Evolutionary conservation across 192 early-diverging fungal species (phyloP).

Genomic region (Backusella westeae): DNA sequence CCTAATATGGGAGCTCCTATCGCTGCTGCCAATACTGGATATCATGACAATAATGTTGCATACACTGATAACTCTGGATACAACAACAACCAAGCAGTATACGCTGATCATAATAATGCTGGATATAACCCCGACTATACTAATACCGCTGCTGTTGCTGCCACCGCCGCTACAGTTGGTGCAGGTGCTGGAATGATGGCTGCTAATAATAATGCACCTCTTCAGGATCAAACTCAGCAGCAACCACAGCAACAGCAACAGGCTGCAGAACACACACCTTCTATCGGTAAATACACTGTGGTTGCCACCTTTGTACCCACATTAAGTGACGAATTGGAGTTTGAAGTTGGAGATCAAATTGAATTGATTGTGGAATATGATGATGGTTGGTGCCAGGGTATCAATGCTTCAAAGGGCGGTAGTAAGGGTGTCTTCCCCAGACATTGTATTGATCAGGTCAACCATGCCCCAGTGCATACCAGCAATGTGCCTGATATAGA

Average conservation of each 20-base stretch:
- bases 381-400: slow-evolving; percentile 59
- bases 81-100: background rate
- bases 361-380: slow-evolving; percentile 54
- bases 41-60: background rate
- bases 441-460: slow-evolving; percentile 43
- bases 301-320: slow-evolving; percentile 50
- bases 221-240: slow-evolving; percentile 17
- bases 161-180: background rate
- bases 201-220: background rate
- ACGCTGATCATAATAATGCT: background rate
- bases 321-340: slow-evolving; percentile 56
- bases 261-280: slow-evolving; percentile 4
- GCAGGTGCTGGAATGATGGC: background rate
- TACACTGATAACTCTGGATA: background rate
- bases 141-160: background rate
- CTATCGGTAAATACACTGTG: slow-evolving; percentile 48
- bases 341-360: slow-evolving; percentile 51
- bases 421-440: slow-evolving; percentile 56
- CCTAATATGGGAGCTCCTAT: background rate
- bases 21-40: background rate
- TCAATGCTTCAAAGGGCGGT: slow-evolving; percentile 46
- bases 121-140: background rate
- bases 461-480: background rate
- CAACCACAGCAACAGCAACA: background rate
- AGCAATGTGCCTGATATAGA: slow-evolving; percentile 4